Base-by-base conservation (phyloP, 2,329 filamentous ascomycete genomes). In the Proliferodiscus dingleyae region DNA sequence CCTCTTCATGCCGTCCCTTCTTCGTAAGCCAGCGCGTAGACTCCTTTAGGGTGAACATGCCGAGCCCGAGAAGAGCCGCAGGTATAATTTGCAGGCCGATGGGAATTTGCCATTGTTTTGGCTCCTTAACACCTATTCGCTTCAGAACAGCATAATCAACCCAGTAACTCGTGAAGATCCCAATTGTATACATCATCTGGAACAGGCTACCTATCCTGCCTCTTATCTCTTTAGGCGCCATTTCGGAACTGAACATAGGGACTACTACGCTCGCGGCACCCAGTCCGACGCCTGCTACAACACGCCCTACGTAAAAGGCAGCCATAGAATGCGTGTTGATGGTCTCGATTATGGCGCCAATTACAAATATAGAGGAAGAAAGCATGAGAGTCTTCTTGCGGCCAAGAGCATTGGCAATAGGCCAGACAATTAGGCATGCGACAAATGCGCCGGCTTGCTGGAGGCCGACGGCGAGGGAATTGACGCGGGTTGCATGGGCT, bases 381-480 rank as follows among this genome's bases (percentile, higher is more conserved):
- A 69, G 47, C 36, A 68, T 64, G 42, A 71, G 62, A 3, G 65
- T 66, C 39, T 61, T 62, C 50, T 66, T 70, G n/a, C 70, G 62
- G 10, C 69, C 69, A 37, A 66, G 61, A 21, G 61, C 60, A 41
- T 72, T 68, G 3, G 71, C 72, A 8, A 77, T 42, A 0, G 72
- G 72, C 66, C 71, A 75, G 47, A 74, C 67, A 37, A 69, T 50
- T 46, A 76, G 69, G 52, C 71, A 75, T 19, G 71, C 72, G 11
- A 71, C 65, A 45, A 77, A 71, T 21, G 73, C 72, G 19, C 73
- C 73, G 16, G 71, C 68, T 53, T 77, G 72, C 45, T 75, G 72
- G 24, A 76, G 69, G 2, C 70, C 69, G 16, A 74, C 70, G 21
- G 70, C 67, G 36, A 73, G 68, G 4, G 71, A 71, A 47, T 69